phyloP scores from a whole-genome alignment of 129 eudicot species.

The Lonicera japonica region DNA sequence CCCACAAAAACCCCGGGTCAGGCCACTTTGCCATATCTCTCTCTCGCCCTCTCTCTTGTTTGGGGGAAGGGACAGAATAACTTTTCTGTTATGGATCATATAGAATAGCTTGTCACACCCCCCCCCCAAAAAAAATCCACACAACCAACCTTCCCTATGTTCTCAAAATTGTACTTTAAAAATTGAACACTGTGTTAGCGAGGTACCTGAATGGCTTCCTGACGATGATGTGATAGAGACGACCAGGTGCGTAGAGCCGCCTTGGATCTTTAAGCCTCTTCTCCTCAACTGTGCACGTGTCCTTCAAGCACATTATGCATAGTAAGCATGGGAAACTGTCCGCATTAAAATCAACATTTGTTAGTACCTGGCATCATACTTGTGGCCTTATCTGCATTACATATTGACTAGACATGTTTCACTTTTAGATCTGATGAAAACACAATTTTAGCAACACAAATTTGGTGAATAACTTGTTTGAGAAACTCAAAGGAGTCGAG shows the following conservation, averaged over 20 bases:
- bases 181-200: not conserved
- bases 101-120: not conserved
- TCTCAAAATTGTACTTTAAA: not conserved
- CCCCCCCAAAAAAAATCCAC: not conserved
- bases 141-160: not conserved
- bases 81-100: too few relatives aligned
- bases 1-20: too few relatives aligned
- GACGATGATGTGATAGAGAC: conserved; percentile 94
- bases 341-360: conserved; percentile 2
- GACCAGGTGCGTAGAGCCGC: conserved; percentile 97
- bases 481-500: not conserved
- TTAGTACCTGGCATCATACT: not conserved
- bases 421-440: too few relatives aligned
- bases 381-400: not conserved
- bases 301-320: conserved; percentile 84
- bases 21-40: too few relatives aligned
- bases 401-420: not conserved
- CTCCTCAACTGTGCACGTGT: conserved; percentile 83
- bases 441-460: too few relatives aligned
- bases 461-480: not conserved
- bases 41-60: too few relatives aligned
- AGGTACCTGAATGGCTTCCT: conserved; percentile 94
- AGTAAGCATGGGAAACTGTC: conserved; percentile 89
- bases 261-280: conserved; percentile 87
- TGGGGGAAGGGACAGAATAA: too few relatives aligned